A percentile compares a stretch with the other conserved stretches of the same genome.
Conservation (phyloP, 371 early-diverging fungal genomes). For the Parasitella parasitica region DNA sequence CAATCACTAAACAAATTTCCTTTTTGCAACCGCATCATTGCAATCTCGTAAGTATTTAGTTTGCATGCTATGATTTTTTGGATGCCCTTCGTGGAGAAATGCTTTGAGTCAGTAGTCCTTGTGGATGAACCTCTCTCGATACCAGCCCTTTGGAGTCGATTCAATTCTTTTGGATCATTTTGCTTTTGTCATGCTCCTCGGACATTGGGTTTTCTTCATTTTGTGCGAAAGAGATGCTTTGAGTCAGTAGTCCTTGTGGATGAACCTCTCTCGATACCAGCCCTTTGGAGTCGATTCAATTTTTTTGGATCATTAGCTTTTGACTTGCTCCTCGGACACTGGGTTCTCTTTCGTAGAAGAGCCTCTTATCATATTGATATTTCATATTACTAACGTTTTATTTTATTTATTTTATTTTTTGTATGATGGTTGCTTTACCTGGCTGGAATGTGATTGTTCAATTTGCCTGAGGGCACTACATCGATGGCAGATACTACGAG, state of each 20-base stretch:
- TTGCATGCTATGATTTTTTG: conserved; percentile 14
- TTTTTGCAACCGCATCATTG: conserved; percentile 4
- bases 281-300: conserved; percentile 7
- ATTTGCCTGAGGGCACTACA: conserved; percentile 9
- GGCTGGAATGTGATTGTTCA: conserved; percentile 6
- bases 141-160: conserved; percentile 8
- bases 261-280: conserved; percentile 17
- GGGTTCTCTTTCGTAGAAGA: conserved; percentile 8
- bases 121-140: conserved; percentile 16
- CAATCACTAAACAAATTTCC: conserved; percentile 7
- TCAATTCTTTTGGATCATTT: conserved; percentile 8
- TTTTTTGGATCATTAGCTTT: conserved; percentile 5
- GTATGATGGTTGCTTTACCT: conserved; percentile 11
- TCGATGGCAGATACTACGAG: conserved; percentile 3
- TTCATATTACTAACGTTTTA: conserved; percentile 11
- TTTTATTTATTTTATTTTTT: conserved; percentile 11
- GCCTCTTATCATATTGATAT: conserved; percentile 14
- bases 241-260: conserved; percentile 13
- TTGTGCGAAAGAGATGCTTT: conserved; percentile 5
- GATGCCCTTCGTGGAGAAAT: conserved; percentile 13
- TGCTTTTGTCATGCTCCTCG: conserved; percentile 2
- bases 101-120: conserved; percentile 13
- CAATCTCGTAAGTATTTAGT: conserved; percentile 14
- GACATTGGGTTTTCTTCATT: not conserved
- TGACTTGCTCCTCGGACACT: conserved; percentile 4